Evolutionary conservation across 768 basidiomycete genomes (phyloP), one percentile per base, ranked within the genome.

Genomic region (Trichaptum fuscoviolaceum): DNA sequence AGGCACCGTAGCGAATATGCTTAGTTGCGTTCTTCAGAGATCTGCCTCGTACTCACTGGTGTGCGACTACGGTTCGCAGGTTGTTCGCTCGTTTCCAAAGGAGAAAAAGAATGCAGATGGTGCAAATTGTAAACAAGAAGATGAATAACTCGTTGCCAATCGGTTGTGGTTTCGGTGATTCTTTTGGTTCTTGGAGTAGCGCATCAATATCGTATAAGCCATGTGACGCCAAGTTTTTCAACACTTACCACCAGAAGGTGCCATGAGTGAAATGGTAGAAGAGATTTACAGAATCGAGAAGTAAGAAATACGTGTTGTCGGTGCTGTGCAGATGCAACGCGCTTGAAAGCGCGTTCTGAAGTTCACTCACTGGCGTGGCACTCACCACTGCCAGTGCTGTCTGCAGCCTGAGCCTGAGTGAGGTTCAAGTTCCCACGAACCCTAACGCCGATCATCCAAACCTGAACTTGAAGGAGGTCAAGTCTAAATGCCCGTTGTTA

Each of bases 101-200:
- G 25, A 91, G 69, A 71, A 88, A 89, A 9, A 91, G 71, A 3
- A 78, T 72, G 67, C 85, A 86, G 0, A 87, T 73, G 3, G 83
- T 83, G 72, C 84, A 88, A 5, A 82, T 82, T 24, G 86, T 88
- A 66, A 85, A 78, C 12, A 90, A 77, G 65, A 87, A 75, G 3
- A 90, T 75, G 67, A 86, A 64, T 24, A 83, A 76, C 68, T 82
- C 77, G 70, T 82, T 85, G 25, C 87, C 88, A 64, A 89, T 78
- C 18, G 89, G 89, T 68, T 90, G 82, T 10, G 88, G 87, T 70
- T 85, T 88, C 10, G 81, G 84, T 10, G 84, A 82, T 58, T 79
- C 78, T 34, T 81, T 81, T n/a, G 88, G 87, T 72, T 85, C 89
- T 90, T 71, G 20, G 64, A 26, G 52, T 52, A 65, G 20, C 66